A percentile compares a stretch with the other conserved stretches of the same genome.
Evolutionary conservation across 2,329 filamentous ascomycete species (phyloP).

Genomic region (Phyllosticta ampelicida): DNA sequence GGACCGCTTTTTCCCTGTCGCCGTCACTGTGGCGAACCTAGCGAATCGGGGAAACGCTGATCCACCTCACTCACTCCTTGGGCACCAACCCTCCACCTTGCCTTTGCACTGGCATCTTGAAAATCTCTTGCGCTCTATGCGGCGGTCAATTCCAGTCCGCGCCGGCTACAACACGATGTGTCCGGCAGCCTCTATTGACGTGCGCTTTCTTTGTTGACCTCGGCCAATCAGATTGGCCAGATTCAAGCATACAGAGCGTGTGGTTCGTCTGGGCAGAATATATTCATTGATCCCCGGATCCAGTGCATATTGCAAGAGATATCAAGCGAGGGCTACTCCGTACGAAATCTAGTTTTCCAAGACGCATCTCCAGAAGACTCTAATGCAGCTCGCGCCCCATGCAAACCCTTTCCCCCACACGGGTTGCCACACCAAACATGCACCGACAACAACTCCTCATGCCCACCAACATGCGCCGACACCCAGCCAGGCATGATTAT

Average conservation of each 20-base stretch:
- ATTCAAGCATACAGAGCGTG: background rate
- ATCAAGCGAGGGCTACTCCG: background rate
- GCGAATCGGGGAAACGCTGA: slow-evolving; percentile 11
- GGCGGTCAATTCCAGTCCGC: background rate
- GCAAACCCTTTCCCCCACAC: background rate
- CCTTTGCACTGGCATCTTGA: background rate
- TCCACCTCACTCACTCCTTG: slow-evolving; percentile 5
- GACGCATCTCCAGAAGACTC: background rate
- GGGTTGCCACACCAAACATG: background rate
- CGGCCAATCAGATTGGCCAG: background rate
- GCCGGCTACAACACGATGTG: background rate
- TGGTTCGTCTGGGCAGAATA: background rate
- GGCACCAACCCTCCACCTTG: background rate
- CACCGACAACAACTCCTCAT: background rate
- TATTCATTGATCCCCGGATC: background rate
- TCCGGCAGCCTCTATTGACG: background rate
- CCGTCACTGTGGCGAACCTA: slow-evolving; percentile 9
- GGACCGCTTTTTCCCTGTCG: slow-evolving; percentile 4
- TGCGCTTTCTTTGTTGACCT: background rate
- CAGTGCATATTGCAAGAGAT: background rate
- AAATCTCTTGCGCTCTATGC: too few relatives aligned
- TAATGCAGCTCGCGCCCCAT: background rate
- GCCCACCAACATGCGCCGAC: background rate
- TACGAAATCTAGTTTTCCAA: background rate
- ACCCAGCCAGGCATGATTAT: slow-evolving; percentile 14